Conservation (phyloP, 345 rosid genomes). For the Bruguiera gymnorhiza region DNA sequence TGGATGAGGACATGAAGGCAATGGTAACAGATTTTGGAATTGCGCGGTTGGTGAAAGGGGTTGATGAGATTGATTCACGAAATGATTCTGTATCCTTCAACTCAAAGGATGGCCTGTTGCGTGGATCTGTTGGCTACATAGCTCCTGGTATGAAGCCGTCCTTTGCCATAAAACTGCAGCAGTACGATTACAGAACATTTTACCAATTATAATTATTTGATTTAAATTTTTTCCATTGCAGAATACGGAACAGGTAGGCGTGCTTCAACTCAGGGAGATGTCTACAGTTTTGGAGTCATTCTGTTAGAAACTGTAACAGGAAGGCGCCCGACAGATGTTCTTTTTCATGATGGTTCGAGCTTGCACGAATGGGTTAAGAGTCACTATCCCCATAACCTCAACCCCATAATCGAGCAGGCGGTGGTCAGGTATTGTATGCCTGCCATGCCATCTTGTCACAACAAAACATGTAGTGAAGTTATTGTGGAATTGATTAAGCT, state of each 20-base stretch:
- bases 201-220: too few species aligned
- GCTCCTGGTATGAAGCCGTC: constrained; percentile 66
- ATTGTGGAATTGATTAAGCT: constrained; percentile 71
- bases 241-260: constrained; percentile 85
- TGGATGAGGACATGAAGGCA: constrained; percentile 83
- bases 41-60: constrained; percentile 52
- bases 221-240: constrained; percentile 16
- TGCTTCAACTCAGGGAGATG: constrained; percentile 82
- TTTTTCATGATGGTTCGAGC: constrained; percentile 56
- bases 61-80: constrained; percentile 30
- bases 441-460: constrained; percentile 28
- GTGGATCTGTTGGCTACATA: constrained; percentile 90
- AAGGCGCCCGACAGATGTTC: constrained; percentile 64
- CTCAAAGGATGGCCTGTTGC: constrained; percentile 69
- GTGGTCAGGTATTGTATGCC: constrained; percentile 38
- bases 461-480: constrained; percentile 52
- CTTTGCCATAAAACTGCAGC: not conserved
- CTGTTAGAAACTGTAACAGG: constrained; percentile 70
- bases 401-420: constrained; percentile 57
- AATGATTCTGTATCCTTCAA: constrained; percentile 53
- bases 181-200: too few species aligned
- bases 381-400: constrained; percentile 60
- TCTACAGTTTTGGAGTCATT: constrained; percentile 80
- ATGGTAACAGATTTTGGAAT: constrained; percentile 90
- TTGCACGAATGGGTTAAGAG: constrained; percentile 76